Base-by-base conservation (phyloP, 495 filamentous ascomycete species). In the Parmelia sp. region DNA sequence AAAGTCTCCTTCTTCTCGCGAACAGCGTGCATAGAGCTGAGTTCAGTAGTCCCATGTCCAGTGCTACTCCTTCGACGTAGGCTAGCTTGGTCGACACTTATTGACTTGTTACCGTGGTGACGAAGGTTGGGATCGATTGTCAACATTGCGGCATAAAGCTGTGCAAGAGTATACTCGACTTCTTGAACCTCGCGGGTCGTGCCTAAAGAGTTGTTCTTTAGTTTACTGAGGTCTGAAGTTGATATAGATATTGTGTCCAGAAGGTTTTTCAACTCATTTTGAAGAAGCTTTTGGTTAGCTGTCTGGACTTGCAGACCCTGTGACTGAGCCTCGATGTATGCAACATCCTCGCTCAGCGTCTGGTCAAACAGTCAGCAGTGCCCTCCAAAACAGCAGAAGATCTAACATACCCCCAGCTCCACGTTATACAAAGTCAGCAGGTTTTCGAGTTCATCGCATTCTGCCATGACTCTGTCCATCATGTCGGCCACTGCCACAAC, bases 271-370 rank as follows among this genome's bases (percentile, higher is more conserved):
- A 98, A 80, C 73, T 98, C 94, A 55, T 84, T 90, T 71, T 92
- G 90, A 33, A 98, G 82, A 39, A 96, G 83, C 75, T 95, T 96
- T 75, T 98, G 95, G 70, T 98, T 98, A 27, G 95, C 92, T 25
- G 93, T 91, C 73, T 97, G 93, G 25, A 98, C 92, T 71, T 97
- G 95, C 29, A 98, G 75, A 76, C 94, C 95, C 76, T 97, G 92
- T 8, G 90, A 91, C 72, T 97, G 94, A 12, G 95, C 90, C 77
- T 98, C 94, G 59, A 98, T 97, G 71, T 93, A 97, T 9, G 92
- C 86, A 53, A 98, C 91, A 75, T 98, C 94, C 40, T 97, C 92
- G 61, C 92, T 90, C 4, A 98, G 80, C 55, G 91, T 97, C 90
- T 96, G 64, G 23, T 36, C n/a, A 40, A n/a, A n/a, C 44, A 42